Evolutionary conservation across 495 filamentous ascomycete species (phyloP).

Genomic region (Staphylotrichum tortipilum): DNA sequence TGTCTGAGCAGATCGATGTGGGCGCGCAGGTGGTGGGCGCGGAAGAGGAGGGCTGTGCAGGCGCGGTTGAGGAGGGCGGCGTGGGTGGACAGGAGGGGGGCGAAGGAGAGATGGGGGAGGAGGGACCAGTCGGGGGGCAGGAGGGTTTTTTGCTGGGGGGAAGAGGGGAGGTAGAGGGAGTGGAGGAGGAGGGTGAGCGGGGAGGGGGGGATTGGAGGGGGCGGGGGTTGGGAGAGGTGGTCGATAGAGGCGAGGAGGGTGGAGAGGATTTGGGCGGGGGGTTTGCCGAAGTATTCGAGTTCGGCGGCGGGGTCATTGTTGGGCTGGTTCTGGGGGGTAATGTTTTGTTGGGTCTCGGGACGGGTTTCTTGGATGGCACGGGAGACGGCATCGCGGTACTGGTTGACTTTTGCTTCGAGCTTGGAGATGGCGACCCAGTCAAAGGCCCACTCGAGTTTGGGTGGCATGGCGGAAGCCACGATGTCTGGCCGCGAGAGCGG

Average conservation of each 20-base stretch:
- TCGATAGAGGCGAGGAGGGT: conserved; percentile 44
- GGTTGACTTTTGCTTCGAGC: conserved; percentile 50
- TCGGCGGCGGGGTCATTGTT: conserved; percentile 1
- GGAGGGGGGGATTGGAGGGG: too few species aligned
- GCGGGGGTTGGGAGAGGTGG: conserved; percentile 31
- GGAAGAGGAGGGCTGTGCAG: conserved; percentile 73
- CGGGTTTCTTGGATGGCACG: conserved; percentile 27
- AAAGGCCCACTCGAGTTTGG: conserved; percentile 62
- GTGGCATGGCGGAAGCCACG: conserved; percentile 39
- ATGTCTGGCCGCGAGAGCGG: conserved; percentile 51
- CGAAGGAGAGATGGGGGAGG: conserved; percentile 65
- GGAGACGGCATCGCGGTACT: conserved; percentile 51
- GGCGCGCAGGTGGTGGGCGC: conserved; percentile 58
- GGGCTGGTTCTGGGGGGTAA: neutral
- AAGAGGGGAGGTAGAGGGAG: too few species aligned
- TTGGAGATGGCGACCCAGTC: conserved; percentile 64
- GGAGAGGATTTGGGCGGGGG: conserved; percentile 39
- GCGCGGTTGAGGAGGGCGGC: conserved; percentile 66
- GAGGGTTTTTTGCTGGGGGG: neutral
- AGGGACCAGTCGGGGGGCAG: conserved; percentile 67
- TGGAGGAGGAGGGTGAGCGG: too few species aligned
- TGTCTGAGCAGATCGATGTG: conserved; percentile 69
- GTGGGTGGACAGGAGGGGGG: conserved; percentile 63
- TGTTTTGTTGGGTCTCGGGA: neutral
- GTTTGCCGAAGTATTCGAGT: conserved; percentile 42